phyloP scores from a whole-genome alignment of 2,329 filamentous ascomycete genomes.

The Aspergillus nomiae region DNA sequence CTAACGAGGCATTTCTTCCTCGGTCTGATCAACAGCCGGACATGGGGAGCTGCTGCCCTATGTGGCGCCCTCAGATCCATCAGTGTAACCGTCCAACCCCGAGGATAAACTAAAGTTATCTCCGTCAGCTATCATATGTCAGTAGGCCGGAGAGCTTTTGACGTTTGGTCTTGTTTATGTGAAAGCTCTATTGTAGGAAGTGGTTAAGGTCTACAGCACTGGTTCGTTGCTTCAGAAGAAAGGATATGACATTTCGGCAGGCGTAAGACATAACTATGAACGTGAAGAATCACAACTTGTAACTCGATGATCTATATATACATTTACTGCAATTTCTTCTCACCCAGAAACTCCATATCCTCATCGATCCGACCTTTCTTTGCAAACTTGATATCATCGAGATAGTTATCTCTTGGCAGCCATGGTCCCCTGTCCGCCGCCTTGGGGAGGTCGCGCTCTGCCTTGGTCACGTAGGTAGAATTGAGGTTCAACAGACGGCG shows the following conservation, averaged over 20 bases:
- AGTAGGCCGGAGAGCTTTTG: neutral
- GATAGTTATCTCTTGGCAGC: slow-evolving; percentile 41
- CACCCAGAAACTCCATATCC: slow-evolving; percentile 31
- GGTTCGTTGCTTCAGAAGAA: too few species aligned
- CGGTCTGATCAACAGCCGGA: too few species aligned
- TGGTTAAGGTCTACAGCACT: neutral
- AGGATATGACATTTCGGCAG: neutral
- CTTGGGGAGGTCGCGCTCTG: slow-evolving; percentile 37
- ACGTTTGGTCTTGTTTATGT: neutral
- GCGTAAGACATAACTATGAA: neutral
- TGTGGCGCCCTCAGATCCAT: neutral
- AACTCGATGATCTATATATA: neutral
- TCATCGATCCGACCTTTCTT: slow-evolving; percentile 38
- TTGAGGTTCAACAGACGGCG: slow-evolving; percentile 39
- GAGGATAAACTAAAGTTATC: neutral
- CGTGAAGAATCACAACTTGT: neutral
- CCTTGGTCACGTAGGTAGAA: slow-evolving; percentile 44
- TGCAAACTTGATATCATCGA: slow-evolving; percentile 42
- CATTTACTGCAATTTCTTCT: slow-evolving; percentile 14
- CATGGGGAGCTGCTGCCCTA: neutral
- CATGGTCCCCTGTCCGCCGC: slow-evolving; percentile 44
- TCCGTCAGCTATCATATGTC: neutral
- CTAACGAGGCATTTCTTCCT: neutral
- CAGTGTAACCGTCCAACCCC: neutral
- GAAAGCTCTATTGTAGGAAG: neutral